These are phyloP conservation scores for Helminthosporium solani DNA, from an alignment of 2,329 filamentous ascomycete species.

Conservation along the genomic window DNA sequence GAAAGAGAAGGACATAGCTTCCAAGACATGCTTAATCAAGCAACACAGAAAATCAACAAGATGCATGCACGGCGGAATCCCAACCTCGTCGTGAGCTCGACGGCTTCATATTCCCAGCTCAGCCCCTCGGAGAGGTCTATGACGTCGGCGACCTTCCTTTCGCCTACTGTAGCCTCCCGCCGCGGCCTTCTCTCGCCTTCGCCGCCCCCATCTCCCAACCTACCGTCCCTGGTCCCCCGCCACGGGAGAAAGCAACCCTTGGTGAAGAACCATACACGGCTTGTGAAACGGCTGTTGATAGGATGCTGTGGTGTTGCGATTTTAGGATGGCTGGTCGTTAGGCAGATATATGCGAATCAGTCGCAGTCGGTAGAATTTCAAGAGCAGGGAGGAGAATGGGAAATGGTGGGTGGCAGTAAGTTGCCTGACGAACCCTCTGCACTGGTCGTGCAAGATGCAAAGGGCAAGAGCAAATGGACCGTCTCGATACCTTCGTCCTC, in stretches of 20 bases:
- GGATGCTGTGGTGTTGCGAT: constrained; percentile 52
- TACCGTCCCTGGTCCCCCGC: constrained; percentile 67
- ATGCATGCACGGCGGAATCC: constrained; percentile 52
- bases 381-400: constrained; percentile 52
- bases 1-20: constrained; percentile 7
- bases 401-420: constrained; percentile 65
- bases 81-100: constrained; percentile 48
- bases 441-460: constrained; percentile 65
- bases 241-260: constrained; percentile 62
- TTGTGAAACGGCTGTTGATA: constrained; percentile 58
- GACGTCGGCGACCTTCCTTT: constrained; percentile 39
- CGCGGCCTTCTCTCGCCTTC: constrained; percentile 66
- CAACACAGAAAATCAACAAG: constrained; percentile 35
- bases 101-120: constrained; percentile 36
- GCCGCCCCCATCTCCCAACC: constrained; percentile 68
- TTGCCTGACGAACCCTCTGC: constrained; percentile 74
- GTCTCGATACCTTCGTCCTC: constrained; percentile 70
- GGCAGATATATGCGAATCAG: constrained; percentile 30
- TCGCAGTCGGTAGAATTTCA: constrained; percentile 12
- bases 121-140: constrained; percentile 28
- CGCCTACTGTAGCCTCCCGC: constrained; percentile 36
- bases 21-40: constrained; percentile 38
- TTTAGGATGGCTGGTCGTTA: constrained; percentile 54
- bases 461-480: constrained; percentile 72
- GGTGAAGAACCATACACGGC: constrained; percentile 55